Percentiles rank a stretch among this genome's conserved stretches.
Conservation (phyloP, 2,329 filamentous ascomycete genomes). For the Raffaelea albimanens region DNA sequence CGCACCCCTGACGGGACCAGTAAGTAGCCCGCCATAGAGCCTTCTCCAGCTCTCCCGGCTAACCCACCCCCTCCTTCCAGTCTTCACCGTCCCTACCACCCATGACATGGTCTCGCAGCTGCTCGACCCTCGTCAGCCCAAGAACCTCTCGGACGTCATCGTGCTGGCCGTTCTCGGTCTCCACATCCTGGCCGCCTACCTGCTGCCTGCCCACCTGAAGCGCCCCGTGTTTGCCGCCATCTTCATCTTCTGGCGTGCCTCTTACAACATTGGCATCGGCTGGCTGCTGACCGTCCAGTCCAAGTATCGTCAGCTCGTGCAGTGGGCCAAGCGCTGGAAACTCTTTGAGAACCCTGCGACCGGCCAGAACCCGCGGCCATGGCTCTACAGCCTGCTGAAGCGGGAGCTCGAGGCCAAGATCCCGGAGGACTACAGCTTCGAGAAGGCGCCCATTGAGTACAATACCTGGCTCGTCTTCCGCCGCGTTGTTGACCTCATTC, state of each 20-base stretch:
- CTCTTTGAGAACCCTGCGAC: conserved; percentile 77
- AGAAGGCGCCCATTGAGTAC: conserved; percentile 90
- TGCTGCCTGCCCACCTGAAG: conserved; percentile 59
- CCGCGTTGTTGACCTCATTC: conserved; percentile 86
- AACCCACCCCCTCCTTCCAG: conserved; percentile 33
- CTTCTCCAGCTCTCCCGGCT: neutral
- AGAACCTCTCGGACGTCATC: conserved; percentile 78
- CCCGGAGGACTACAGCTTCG: conserved; percentile 84
- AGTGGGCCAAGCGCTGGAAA: conserved; percentile 76
- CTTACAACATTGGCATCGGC: conserved; percentile 92
- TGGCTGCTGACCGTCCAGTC: conserved; percentile 84
- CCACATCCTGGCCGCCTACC: conserved; percentile 65
- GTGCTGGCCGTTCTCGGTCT: conserved; percentile 70
- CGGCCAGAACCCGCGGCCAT: conserved; percentile 75
- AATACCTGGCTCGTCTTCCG: conserved; percentile 98
- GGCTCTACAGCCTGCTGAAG: conserved; percentile 76
- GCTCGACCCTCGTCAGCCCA: conserved; percentile 86
- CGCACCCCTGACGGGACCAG: conserved; percentile 84
- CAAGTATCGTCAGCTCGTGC: conserved; percentile 72
- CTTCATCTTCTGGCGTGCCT: conserved; percentile 86
- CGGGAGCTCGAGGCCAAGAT: conserved; percentile 92
- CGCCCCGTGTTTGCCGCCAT: conserved; percentile 70
- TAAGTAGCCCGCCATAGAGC: conserved; percentile 36
- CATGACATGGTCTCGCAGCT: conserved; percentile 99
- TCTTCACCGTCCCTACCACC: conserved; percentile 90